These are phyloP conservation scores for Phytopythium cucurbitacearum DNA, from an alignment of 352 stramenopile species.

Conservation along the genomic window DNA sequence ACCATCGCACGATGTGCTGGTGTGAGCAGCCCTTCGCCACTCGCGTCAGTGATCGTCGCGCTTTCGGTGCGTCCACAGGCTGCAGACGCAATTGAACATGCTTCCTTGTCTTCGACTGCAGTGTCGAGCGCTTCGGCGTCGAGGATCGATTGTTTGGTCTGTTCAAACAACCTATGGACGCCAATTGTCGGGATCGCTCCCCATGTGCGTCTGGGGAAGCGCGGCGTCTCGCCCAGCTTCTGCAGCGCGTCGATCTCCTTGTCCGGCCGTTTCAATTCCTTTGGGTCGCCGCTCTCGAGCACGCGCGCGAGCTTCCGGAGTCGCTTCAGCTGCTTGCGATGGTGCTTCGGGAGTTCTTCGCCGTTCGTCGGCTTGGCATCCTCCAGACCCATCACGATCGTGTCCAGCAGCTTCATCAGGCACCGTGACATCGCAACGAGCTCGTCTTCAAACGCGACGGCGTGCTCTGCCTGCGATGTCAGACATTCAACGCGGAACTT, in stretches of 20 bases:
- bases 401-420: conserved; percentile 49
- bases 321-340: conserved; percentile 71
- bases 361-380: conserved; percentile 47
- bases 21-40: conserved; percentile 45
- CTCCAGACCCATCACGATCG: conserved; percentile 51
- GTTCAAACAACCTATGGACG: conserved; percentile 18
- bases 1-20: conserved; percentile 55
- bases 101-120: conserved; percentile 15
- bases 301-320: conserved; percentile 59
- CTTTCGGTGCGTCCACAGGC: no score
- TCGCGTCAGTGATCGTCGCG: conserved; percentile 19
- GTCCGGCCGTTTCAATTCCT: conserved; percentile 39
- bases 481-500: conserved; percentile 29
- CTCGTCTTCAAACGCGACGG: conserved; percentile 42
- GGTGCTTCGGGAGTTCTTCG: conserved; percentile 37
- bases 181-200: conserved; percentile 42
- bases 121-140: conserved; percentile 13
- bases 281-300: conserved; percentile 46
- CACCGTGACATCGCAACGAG: conserved; percentile 38
- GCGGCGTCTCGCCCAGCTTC: conserved; percentile 35
- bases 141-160: conserved; percentile 15
- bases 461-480: conserved; percentile 18
- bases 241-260: conserved; percentile 43
- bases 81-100: conserved; percentile 8
- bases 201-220: conserved; percentile 51